Evolutionary conservation across 371 early-diverging fungal species (phyloP).

Genomic region (Actinomortierella ambigua): DNA sequence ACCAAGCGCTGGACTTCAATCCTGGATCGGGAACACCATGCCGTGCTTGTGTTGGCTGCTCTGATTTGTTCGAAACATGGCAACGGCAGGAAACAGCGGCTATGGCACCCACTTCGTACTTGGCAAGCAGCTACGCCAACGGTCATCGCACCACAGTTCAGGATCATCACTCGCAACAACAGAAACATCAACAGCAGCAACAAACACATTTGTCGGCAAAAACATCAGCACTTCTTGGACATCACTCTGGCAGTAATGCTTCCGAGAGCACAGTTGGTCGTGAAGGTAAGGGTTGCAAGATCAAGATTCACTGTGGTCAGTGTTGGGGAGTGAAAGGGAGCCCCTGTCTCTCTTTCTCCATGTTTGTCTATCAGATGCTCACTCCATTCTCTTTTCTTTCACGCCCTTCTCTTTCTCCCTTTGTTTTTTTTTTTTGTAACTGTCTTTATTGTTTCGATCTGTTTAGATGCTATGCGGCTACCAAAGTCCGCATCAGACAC

Average conservation of each 20-base stretch:
- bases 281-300: conserved; percentile 18
- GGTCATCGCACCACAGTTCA: no score
- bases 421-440: not conserved
- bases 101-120: no score
- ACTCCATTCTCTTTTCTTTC: no score
- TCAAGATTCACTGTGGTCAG: not conserved
- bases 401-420: no score
- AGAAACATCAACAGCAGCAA: conserved; percentile 1
- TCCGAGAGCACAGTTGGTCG: conserved; percentile 21
- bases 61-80: conserved; percentile 36
- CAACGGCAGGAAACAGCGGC: conserved; percentile 1
- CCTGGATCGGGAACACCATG: conserved; percentile 22
- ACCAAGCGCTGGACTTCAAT: conserved; percentile 27
- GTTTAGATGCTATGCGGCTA: conserved; percentile 18
- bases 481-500: conserved; percentile 12
- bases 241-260: conserved; percentile 10
- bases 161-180: conserved; percentile 5
- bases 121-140: no score
- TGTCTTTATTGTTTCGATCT: not conserved
- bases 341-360: not conserved
- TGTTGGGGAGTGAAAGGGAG: no score
- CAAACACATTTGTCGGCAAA: conserved; percentile 4
- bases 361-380: not conserved
- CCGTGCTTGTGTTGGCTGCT: conserved; percentile 33
- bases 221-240: conserved; percentile 20